phyloP scores from a whole-genome alignment of 257 asterid species.

The Linaria vulgaris region DNA sequence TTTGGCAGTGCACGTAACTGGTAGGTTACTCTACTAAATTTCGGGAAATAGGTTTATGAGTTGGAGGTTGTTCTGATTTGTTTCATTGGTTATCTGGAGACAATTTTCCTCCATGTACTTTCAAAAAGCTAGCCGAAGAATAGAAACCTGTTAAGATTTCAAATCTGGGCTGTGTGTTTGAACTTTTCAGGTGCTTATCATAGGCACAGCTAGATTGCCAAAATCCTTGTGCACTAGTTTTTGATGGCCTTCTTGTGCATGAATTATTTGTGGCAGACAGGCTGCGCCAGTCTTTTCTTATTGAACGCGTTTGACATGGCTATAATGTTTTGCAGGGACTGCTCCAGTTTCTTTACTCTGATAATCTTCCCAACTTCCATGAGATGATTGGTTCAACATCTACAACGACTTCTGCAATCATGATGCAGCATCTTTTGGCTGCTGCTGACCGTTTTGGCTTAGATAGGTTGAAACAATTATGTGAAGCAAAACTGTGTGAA shows the following conservation, averaged over 20 bases:
- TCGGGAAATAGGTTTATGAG: slow-evolving; percentile 1
- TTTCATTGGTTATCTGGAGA: neutral
- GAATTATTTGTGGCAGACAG: slow-evolving; percentile 1
- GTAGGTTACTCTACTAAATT: slow-evolving; percentile 7
- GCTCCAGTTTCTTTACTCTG: slow-evolving; percentile 81
- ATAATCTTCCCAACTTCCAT: slow-evolving; percentile 59
- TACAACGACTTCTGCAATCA: slow-evolving; percentile 51
- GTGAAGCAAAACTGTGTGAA: slow-evolving; percentile 86
- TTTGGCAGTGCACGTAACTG: slow-evolving; percentile 8
- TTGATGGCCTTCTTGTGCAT: slow-evolving; percentile 5
- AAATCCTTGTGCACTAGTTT: slow-evolving; percentile 17
- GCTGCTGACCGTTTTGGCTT: slow-evolving; percentile 95
- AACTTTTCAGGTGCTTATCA: neutral
- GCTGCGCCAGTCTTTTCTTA: slow-evolving; percentile 9
- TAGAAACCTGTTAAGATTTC: neutral
- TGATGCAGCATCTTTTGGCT: slow-evolving; percentile 94
- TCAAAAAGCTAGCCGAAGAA: no score
- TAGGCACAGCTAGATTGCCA: neutral
- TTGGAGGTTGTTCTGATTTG: neutral
- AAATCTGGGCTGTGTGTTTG: neutral
- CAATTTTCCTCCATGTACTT: neutral
- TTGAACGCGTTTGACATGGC: slow-evolving; percentile 11
- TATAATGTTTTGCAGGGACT: slow-evolving; percentile 64
- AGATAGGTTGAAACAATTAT: slow-evolving; percentile 81
- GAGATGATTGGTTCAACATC: slow-evolving; percentile 62